Evolutionary conservation across 2,329 filamentous ascomycete species (phyloP).

Genomic region (Phyllosticta ampelicida): DNA sequence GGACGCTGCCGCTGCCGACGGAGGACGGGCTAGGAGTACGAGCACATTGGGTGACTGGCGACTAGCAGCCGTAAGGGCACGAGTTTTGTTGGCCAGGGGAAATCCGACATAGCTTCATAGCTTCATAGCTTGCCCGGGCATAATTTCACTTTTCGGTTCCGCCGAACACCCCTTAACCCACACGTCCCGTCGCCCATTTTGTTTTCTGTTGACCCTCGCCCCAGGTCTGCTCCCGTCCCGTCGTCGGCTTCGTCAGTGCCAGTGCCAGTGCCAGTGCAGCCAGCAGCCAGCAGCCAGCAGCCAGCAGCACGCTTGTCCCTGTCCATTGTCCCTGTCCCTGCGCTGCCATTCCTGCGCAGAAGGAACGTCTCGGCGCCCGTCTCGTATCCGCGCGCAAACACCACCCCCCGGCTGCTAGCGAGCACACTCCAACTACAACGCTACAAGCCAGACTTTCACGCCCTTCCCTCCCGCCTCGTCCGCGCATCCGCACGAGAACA

Average conservation of each 20-base stretch:
- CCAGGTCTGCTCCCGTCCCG: no score
- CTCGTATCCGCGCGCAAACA: neutral
- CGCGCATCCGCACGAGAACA: neutral
- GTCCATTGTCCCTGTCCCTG: neutral
- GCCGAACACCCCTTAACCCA: constrained; percentile 9
- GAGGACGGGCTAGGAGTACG: neutral
- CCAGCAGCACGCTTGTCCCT: no score
- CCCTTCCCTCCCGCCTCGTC: neutral
- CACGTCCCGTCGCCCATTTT: neutral
- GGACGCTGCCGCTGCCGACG: neutral
- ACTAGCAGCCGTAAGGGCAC: neutral
- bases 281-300: no score
- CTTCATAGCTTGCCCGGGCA: neutral
- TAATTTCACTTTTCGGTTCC: neutral
- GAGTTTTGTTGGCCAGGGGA: constrained; percentile 6
- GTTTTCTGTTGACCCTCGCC: neutral
- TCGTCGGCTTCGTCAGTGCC: no score
- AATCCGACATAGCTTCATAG: neutral
- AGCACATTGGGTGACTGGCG: no score
- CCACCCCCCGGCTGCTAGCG: neutral
- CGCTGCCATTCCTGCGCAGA: constrained; percentile 1
- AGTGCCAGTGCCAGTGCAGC: no score
- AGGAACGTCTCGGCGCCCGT: neutral
- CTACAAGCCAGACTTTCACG: neutral
- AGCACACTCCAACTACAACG: neutral